Conservation (phyloP, 257 asterid genomes). For the Primulina eburnea region DNA sequence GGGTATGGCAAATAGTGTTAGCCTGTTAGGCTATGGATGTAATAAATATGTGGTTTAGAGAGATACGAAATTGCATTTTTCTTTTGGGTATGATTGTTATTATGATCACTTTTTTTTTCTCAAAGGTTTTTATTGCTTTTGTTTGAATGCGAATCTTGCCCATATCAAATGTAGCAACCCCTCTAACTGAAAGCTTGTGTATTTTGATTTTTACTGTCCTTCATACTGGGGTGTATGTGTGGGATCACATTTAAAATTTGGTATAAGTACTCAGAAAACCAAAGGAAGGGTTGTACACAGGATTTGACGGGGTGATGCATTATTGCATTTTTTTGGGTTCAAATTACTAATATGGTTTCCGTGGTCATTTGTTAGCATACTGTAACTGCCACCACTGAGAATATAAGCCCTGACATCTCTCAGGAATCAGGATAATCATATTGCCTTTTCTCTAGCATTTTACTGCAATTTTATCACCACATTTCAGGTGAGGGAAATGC, state of each 20-base stretch:
- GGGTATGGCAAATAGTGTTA: slow-evolving; percentile 84
- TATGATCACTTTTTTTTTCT: not conserved
- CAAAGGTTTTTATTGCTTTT: not conserved
- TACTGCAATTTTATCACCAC: slow-evolving; percentile 13
- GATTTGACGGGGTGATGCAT: not conserved
- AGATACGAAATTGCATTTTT: not conserved
- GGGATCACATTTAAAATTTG: not conserved
- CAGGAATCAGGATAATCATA: slow-evolving; percentile 1
- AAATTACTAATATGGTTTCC: not conserved
- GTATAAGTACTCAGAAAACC: not conserved
- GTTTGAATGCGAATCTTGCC: not conserved
- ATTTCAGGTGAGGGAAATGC: slow-evolving; percentile 93
- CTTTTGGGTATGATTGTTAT: too few species aligned
- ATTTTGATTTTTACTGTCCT: not conserved
- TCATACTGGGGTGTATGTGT: not conserved
- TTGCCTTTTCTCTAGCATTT: not conserved
- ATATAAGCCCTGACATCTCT: not conserved
- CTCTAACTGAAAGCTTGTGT: not conserved
- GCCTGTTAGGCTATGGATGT: slow-evolving; percentile 54
- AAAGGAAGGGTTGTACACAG: too few species aligned
- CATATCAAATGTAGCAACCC: not conserved
- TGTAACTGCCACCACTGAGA: not conserved
- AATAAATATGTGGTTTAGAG: slow-evolving; percentile 31
- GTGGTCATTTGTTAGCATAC: not conserved
- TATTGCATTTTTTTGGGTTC: not conserved